phyloP scores from a whole-genome alignment of 2,329 filamentous ascomycete species.

The Trichophyton schoenleinii region DNA sequence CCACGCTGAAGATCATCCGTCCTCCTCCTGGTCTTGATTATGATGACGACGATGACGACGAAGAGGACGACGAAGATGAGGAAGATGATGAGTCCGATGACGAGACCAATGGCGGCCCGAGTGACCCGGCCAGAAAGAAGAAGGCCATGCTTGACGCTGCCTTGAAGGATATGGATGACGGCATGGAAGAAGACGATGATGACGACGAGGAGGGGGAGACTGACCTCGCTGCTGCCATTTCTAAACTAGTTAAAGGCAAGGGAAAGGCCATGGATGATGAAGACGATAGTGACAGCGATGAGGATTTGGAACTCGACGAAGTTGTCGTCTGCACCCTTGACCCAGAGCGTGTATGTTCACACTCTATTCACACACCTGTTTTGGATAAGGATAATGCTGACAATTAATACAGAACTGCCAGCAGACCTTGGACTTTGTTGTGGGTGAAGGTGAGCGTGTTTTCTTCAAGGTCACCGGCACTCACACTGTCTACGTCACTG shows the following conservation, averaged over 20 bases:
- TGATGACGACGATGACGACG: slow-evolving; percentile 42
- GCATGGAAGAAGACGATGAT: slow-evolving; percentile 44
- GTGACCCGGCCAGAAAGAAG: slow-evolving; percentile 80
- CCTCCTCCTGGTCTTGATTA: slow-evolving; percentile 47
- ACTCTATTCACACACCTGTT: not conserved
- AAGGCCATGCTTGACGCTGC: slow-evolving; percentile 70
- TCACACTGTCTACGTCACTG: slow-evolving; percentile 82
- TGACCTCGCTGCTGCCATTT: slow-evolving; percentile 40
- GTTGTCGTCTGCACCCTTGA: slow-evolving; percentile 93
- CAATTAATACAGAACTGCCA: slow-evolving; percentile 63
- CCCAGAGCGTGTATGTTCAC: slow-evolving; percentile 62
- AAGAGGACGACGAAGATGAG: slow-evolving; percentile 48
- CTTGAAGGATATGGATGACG: slow-evolving; percentile 63
- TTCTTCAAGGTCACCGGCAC: slow-evolving; percentile 88
- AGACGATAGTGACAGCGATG: slow-evolving; percentile 46
- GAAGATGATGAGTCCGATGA: slow-evolving; percentile 48
- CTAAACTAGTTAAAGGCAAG: slow-evolving; percentile 47
- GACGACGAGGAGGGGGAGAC: slow-evolving; percentile 57
- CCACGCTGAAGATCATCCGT: slow-evolving; percentile 85
- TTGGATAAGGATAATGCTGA: slow-evolving; percentile 2
- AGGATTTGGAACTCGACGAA: slow-evolving; percentile 63
- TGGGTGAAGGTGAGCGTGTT: slow-evolving; percentile 76
- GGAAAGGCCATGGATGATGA: slow-evolving; percentile 60
- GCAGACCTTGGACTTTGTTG: slow-evolving; percentile 84
- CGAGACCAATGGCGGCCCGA: slow-evolving; percentile 76